These are phyloP conservation scores for Euryodendron excelsum DNA, from an alignment of 148 eudicot species.

Conservation along the genomic window DNA sequence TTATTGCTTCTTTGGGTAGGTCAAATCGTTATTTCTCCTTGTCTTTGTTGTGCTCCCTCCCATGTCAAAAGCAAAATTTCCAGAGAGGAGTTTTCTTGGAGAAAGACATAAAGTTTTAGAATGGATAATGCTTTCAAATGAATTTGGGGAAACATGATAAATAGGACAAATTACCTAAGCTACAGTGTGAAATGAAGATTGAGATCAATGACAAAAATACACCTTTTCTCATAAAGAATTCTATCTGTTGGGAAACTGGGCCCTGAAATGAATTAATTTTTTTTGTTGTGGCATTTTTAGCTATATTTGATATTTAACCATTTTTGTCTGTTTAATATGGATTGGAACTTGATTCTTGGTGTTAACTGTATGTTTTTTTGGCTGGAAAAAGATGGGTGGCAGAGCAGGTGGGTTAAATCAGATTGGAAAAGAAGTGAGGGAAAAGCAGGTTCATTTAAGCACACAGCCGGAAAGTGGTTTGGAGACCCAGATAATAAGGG, in stretches of 20 bases:
- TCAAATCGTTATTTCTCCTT: background rate
- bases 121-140: background rate
- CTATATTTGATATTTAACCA: background rate
- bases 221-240: background rate
- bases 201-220: background rate
- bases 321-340: background rate
- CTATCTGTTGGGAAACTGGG: background rate
- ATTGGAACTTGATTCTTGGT: background rate
- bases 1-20: background rate
- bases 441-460: slow-evolving; percentile 74
- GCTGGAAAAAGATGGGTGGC: slow-evolving; percentile 66
- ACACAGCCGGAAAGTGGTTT: slow-evolving; percentile 74
- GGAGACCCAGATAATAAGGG: slow-evolving; percentile 82
- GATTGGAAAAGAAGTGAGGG: slow-evolving; percentile 82
- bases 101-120: too few relatives aligned
- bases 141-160: background rate
- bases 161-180: background rate
- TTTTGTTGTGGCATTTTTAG: background rate
- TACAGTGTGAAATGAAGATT: background rate
- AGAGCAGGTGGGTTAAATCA: slow-evolving; percentile 70
- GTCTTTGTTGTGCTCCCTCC: background rate
- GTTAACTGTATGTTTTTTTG: slow-evolving; percentile 17
- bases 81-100: background rate
- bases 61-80: background rate
- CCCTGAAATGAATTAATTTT: background rate